Evolutionary conservation across 2,329 filamentous ascomycete species (phyloP), one percentile per base, ranked within the genome.

Genomic region (Epichloe festucae): DNA sequence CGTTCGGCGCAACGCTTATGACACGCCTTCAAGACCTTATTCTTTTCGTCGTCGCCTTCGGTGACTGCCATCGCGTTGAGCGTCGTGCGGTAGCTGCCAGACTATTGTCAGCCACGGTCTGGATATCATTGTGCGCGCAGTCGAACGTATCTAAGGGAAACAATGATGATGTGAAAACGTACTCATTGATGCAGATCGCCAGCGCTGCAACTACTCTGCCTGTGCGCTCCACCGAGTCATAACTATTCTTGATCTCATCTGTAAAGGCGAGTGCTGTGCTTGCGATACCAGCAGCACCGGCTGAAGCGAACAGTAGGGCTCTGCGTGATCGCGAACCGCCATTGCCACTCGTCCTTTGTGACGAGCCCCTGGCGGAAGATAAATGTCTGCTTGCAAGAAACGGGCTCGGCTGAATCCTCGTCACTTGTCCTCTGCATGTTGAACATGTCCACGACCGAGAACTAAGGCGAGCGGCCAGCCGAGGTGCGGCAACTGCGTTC

Each of bases 1-100:
- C 93, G 81, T 61, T 89, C 79, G 34, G 93, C 93, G 70, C 93
- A 98, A 67, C 93, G 80, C 65, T 94, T 85, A 68, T 98, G 93
- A 64, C 93, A 97, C 56, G 83, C 82, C 59, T 81, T 85, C 49
- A 98, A 73, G 39, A 85, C 67, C n/a, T 69, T 73, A n/a, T 78
- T 73, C 63, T 81, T 80, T 65, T 88, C 79, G 49, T 79, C 76
- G 40, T 77, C 73, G 54, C 87, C 77, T 19, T 82, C 73, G 41
- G 70, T 70, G 52, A 77, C 75, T 57, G 87, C 81, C 55, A 80
- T 75, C 52, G 76, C 72, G 57, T 88, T 94, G 57, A 98, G 72
- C 2, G 89, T 90, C 47, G 81, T 81, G 59, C 89, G 89, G 69
- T 98, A 98, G 69, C 90, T 96, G 23, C 3, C 34, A 45, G 12